A percentile compares a stretch with the other conserved stretches of the same genome.
These are phyloP conservation scores for Aethionema arabicum DNA, from an alignment of 345 rosid genomes.

Conservation along the genomic window DNA sequence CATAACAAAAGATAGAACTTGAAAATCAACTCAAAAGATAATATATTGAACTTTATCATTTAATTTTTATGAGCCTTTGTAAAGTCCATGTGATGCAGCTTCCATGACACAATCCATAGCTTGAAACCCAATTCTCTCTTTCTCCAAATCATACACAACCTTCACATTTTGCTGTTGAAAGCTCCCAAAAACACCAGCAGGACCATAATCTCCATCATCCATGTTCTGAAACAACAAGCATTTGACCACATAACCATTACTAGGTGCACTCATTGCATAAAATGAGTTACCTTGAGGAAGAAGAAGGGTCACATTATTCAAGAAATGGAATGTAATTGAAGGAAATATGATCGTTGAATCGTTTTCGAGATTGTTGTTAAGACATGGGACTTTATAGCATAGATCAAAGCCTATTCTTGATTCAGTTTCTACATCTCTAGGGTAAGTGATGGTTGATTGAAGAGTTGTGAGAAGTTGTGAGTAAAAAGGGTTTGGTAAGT, in stretches of 20 bases:
- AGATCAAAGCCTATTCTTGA: conserved; percentile 65
- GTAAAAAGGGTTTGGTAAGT: conserved; percentile 66
- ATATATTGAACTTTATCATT: not conserved
- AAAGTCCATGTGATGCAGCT: conserved; percentile 54
- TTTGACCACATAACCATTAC: conserved; percentile 60
- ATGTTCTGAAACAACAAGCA: conserved; percentile 68
- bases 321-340: conserved; percentile 59
- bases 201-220: conserved; percentile 72
- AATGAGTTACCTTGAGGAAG: conserved; percentile 61
- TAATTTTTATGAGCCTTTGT: conserved; percentile 35
- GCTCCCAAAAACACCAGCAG: conserved; percentile 76
- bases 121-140: conserved; percentile 73
- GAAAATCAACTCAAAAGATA: conserved; percentile 2
- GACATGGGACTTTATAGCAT: conserved; percentile 68
- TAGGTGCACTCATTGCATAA: conserved; percentile 75
- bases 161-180: conserved; percentile 83
- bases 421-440: conserved; percentile 62
- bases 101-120: conserved; percentile 69
- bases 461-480: conserved; percentile 57
- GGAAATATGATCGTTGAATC: conserved; percentile 44
- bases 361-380: conserved; percentile 44
- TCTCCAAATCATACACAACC: conserved; percentile 77
- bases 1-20: not conserved
- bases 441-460: conserved; percentile 46
- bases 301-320: conserved; percentile 66